Percentiles rank a stretch among this genome's conserved stretches.
These are phyloP conservation scores for Metarhizium rileyi DNA, from an alignment of 2,329 filamentous ascomycete species.

Conservation along the genomic window DNA sequence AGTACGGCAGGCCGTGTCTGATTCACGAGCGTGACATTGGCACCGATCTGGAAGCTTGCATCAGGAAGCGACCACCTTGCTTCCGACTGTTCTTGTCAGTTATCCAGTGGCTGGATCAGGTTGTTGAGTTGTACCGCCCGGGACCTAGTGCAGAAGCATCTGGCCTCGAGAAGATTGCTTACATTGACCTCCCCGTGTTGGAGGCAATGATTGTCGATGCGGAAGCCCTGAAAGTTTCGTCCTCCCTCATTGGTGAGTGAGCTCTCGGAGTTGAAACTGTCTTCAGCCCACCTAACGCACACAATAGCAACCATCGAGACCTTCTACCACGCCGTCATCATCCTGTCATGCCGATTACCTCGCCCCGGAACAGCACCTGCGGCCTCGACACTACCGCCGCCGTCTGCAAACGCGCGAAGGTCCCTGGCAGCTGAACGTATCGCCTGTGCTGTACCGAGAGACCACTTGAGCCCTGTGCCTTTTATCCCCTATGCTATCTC, in stretches of 20 bases:
- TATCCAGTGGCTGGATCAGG: conserved; percentile 44
- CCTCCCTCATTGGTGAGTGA: conserved; percentile 37
- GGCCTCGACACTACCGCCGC: conserved; percentile 33
- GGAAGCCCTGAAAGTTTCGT: conserved; percentile 38
- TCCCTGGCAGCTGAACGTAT: conserved; percentile 50
- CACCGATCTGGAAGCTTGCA: conserved; percentile 40
- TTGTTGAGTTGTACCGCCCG: conserved; percentile 52
- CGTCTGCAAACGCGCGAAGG: conserved; percentile 44
- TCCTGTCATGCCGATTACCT: conserved; percentile 49
- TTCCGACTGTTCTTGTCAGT: conserved; percentile 49
- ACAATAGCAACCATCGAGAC: conserved; percentile 47
- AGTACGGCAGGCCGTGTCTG: conserved; percentile 49
- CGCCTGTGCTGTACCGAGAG: conserved; percentile 41
- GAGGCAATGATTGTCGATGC: conserved; percentile 48
- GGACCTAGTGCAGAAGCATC: conserved; percentile 30
- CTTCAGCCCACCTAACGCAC: neutral
- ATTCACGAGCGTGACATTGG: conserved; percentile 53
- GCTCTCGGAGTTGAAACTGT: neutral
- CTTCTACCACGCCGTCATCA: conserved; percentile 54
- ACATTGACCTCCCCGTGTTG: conserved; percentile 45
- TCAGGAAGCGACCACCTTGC: conserved; percentile 39
- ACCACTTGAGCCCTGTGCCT: conserved; percentile 43
- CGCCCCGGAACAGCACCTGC: conserved; percentile 28
- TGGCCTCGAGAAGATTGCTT: conserved; percentile 32
- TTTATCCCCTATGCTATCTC: conserved; percentile 54